These are phyloP conservation scores for Ceratocystis eucalypticola DNA, from an alignment of 2,329 filamentous ascomycete genomes.

Conservation along the genomic window DNA sequence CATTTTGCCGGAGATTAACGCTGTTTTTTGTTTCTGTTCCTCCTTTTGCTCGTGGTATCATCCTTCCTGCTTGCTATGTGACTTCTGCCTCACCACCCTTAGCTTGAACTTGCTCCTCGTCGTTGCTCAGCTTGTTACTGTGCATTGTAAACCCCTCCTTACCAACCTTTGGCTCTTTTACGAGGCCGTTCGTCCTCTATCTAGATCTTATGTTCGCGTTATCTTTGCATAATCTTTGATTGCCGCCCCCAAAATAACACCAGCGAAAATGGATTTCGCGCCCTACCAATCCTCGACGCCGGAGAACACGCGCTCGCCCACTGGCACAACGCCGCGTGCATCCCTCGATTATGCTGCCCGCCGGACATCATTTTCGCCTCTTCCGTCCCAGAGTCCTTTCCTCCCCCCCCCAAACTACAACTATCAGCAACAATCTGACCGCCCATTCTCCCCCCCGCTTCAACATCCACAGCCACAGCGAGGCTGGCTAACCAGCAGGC, in stretches of 20 bases:
- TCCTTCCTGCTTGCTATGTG: neutral
- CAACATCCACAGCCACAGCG: conserved; percentile 31
- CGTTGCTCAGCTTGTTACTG: neutral
- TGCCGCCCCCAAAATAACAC: neutral
- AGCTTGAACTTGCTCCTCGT: neutral
- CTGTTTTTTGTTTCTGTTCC: neutral
- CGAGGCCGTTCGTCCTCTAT: neutral
- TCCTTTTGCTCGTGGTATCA: neutral
- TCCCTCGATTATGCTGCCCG: conserved; percentile 42
- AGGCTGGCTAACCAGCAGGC: conserved; percentile 21
- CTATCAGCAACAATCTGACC: conserved; percentile 25
- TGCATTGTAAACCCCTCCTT: neutral
- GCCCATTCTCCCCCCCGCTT: conserved; percentile 28
- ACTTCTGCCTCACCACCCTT: neutral
- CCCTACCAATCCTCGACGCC: conserved; percentile 91
- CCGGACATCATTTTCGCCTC: conserved; percentile 40
- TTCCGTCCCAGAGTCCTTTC: conserved; percentile 23
- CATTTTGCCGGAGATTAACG: neutral
- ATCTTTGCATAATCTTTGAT: neutral
- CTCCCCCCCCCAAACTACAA: neutral
- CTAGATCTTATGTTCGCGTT: neutral
- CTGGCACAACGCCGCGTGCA: conserved; percentile 37
- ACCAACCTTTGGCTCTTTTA: neutral
- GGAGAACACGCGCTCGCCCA: conserved; percentile 68
- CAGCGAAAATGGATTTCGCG: conserved; percentile 68